Evolutionary conservation across 2,329 filamentous ascomycete genomes (phyloP).

Genomic region (Curvularia eragrostidis): DNA sequence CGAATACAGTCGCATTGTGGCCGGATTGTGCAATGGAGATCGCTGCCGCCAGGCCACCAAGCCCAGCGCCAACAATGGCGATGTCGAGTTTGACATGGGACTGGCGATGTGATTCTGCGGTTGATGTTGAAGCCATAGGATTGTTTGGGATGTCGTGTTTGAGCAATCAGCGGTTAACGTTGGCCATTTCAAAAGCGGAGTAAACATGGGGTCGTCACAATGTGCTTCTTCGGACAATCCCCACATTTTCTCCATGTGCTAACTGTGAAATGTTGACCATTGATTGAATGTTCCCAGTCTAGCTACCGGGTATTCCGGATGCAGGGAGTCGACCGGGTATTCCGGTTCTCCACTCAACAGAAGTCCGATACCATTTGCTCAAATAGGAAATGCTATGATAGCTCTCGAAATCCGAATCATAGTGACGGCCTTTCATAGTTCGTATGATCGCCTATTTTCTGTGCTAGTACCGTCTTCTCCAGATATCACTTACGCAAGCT

Average conservation of each 20-base stretch:
- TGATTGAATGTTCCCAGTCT: not conserved
- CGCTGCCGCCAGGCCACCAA: conserved; percentile 14
- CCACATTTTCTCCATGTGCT: not conserved
- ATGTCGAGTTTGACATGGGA: conserved; percentile 1
- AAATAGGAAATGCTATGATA: too few species aligned
- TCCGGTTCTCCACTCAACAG: too few species aligned
- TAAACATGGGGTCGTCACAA: not conserved
- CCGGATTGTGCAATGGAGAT: conserved; percentile 23
- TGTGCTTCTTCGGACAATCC: not conserved
- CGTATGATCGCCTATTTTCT: too few species aligned
- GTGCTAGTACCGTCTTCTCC: not conserved
- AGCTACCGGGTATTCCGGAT: not conserved
- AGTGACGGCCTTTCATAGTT: too few species aligned
- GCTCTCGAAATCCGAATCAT: too few species aligned
- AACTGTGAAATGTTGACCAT: too few species aligned
- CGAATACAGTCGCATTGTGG: conserved; percentile 13
- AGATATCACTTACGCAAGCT: not conserved
- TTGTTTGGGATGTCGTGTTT: not conserved
- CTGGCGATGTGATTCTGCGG: not conserved
- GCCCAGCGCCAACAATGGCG: conserved; percentile 12
- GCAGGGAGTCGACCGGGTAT: not conserved
- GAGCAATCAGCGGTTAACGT: not conserved
- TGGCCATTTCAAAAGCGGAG: too few species aligned
- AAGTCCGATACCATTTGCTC: too few species aligned
- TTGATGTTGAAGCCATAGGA: not conserved